A percentile compares a stretch with the other conserved stretches of the same genome.
phyloP scores from a whole-genome alignment of 1,139 yeast genomes.

The Geotrichum fermentans region DNA sequence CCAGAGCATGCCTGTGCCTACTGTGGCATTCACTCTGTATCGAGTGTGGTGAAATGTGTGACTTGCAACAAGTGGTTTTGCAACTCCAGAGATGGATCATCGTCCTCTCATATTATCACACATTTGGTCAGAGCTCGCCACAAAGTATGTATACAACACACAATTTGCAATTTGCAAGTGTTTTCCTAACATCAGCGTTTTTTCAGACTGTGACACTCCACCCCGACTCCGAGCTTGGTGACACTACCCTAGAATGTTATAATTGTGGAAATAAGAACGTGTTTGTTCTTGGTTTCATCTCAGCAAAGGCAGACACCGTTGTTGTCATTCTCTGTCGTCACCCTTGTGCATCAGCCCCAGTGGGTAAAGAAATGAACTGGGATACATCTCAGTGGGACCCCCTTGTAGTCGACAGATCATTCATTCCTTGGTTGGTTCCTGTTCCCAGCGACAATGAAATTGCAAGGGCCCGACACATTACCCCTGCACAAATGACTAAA shows the following conservation, averaged over 20 bases:
- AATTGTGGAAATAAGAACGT: slow-evolving; percentile 82
- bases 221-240: slow-evolving; percentile 79
- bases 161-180: slow-evolving; percentile 21
- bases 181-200: neutral
- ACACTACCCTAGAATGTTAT: slow-evolving; percentile 80
- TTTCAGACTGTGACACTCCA: slow-evolving; percentile 55
- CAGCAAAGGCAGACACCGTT: slow-evolving; percentile 82
- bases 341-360: slow-evolving; percentile 71
- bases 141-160: slow-evolving; percentile 36
- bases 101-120: slow-evolving; percentile 79
- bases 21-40: slow-evolving; percentile 67
- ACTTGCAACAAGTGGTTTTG: slow-evolving; percentile 88
- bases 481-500: slow-evolving; percentile 62
- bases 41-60: slow-evolving; percentile 70
- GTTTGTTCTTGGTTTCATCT: slow-evolving; percentile 78
- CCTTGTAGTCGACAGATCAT: slow-evolving; percentile 70
- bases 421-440: slow-evolving; percentile 77
- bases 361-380: slow-evolving; percentile 53
- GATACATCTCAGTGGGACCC: slow-evolving; percentile 88
- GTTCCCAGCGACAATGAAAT: slow-evolving; percentile 63
- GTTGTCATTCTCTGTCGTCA: slow-evolving; percentile 83
- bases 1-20: slow-evolving; percentile 38
- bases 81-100: slow-evolving; percentile 59
- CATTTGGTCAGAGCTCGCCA: slow-evolving; percentile 82
- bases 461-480: slow-evolving; percentile 49